These are phyloP conservation scores for Chloropicon primus DNA, from an alignment of 139 green algal species.

Conservation along the genomic window DNA sequence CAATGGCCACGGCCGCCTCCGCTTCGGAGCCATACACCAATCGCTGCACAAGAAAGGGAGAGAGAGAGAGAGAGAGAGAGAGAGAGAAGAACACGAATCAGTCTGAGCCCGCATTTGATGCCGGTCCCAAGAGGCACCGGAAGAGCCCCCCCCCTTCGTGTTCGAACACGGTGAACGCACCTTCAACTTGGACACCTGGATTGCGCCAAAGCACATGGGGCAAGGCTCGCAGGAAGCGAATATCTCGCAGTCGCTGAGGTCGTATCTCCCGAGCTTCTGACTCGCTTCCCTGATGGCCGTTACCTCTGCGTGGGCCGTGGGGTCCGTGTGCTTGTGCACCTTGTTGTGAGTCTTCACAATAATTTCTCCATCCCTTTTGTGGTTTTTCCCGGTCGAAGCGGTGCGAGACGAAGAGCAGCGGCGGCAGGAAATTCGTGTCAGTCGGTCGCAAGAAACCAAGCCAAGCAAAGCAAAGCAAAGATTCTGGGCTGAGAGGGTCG, in stretches of 20 bases:
- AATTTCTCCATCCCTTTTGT: constrained; percentile 14
- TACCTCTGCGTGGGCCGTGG: constrained; percentile 25
- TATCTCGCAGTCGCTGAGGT: constrained; percentile 27
- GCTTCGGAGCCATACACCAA: constrained; percentile 24
- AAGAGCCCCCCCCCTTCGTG: too few species aligned
- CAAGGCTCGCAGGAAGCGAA: constrained; percentile 27
- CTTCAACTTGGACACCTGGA: constrained; percentile 27
- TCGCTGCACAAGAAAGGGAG: constrained; percentile 7
- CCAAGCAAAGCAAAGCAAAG: too few species aligned
- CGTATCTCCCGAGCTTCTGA: constrained; percentile 24
- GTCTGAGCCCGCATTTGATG: too few species aligned
- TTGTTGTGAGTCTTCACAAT: constrained; percentile 20
- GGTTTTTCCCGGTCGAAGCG: too few species aligned
- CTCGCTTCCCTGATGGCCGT: constrained; percentile 20
- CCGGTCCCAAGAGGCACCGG: too few species aligned
- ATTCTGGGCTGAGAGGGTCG: too few species aligned
- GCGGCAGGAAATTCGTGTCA: too few species aligned
- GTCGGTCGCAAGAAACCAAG: too few species aligned
- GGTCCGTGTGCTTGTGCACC: constrained; percentile 22
- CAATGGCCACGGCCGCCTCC: constrained; percentile 23
- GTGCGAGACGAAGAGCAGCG: too few species aligned
- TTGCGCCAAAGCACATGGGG: constrained; percentile 27
- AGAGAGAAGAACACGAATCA: too few species aligned
- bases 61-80: too few species aligned
- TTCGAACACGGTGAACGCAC: too few species aligned